Base-by-base conservation (phyloP, 2,329 filamentous ascomycete genomes). In the Byssochlamys sp. region DNA sequence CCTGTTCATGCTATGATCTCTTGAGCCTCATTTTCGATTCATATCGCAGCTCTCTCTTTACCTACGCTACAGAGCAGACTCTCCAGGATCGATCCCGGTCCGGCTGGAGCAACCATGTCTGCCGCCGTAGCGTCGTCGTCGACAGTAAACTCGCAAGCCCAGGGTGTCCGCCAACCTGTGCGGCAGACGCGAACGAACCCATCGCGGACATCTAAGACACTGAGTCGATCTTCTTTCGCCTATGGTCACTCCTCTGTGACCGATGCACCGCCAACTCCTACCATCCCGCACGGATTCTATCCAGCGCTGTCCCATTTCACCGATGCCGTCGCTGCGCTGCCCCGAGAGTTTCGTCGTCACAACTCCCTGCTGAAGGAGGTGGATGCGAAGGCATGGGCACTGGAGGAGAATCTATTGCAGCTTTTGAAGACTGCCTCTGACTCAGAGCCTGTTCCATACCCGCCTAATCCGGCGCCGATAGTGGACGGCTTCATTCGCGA, bases 331-430 rank as follows among this genome's bases (percentile, higher is more conserved):
- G 87, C 90, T 55, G 91, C 92, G 45, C 83, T 99, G 27, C 94
- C 94, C 3, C 91, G 91, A 72, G 94, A 99, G 76, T 89, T 96
- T 54, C 90, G 96, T 65, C 87, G 91, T 69, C 92, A 99, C 73
- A 96, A 96, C 66, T 96, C 92, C 33, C 82, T 97, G 57, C 81
- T 99, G 65, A 96, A 96, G 73, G 94, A 99, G 76, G 94, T 97
- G 53, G 94, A 99, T 77, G 92, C 92, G 61, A 99, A 99, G 77
- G 89, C 95, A 62, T 94, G 91, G 74, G 86, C 85, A 27, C 88
- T 94, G 5, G 90, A 96, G 71, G 88, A 94, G 66, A 83, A 87
- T 67, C 81, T 99, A 58, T 86, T 88, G 68, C 82, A 87, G 68
- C 81, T 95, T 60, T 83, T 95, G 65, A 80, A 72, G 59, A 59